Evolutionary conservation across 225 moss, liverwort and hornwort species (phyloP), one percentile per base, ranked within the genome.

Genomic region (Marchantia paleacea): DNA sequence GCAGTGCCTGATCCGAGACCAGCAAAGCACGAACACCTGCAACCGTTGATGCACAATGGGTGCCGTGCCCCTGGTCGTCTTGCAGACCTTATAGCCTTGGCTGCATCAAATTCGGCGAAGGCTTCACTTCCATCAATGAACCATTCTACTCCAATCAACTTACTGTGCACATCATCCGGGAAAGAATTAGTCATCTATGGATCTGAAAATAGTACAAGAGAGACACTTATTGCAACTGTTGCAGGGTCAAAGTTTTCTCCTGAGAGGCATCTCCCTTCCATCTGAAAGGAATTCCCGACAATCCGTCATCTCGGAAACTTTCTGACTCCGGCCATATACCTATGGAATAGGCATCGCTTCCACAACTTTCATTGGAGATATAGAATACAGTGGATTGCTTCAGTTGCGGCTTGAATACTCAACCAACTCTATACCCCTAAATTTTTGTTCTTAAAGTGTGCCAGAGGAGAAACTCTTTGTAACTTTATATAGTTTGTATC

Each of bases 161-260:
- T 80, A 54, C 79, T 80, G 69, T n/a, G 61, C 60, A 60, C 39
- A 74, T n/a, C n/a, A n/a, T n/a, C n/a, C n/a, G n/a, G n/a, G n/a
- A n/a, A n/a, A n/a, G n/a, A n/a, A n/a, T n/a, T n/a, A n/a, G n/a
- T n/a, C n/a, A n/a, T n/a, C 73, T n/a, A n/a, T n/a, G n/a, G n/a
- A n/a, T n/a, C n/a, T n/a, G n/a, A n/a, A n/a, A n/a, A n/a, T n/a
- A n/a, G n/a, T n/a, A n/a, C n/a, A n/a, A n/a, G n/a, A n/a, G n/a
- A n/a, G n/a, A n/a, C n/a, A n/a, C n/a, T n/a, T n/a, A n/a, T n/a
- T n/a, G n/a, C n/a, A n/a, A n/a, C n/a, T n/a, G n/a, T n/a, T n/a
- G n/a, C n/a, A n/a, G n/a, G n/a, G n/a, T n/a, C n/a, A n/a, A n/a
- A n/a, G n/a, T n/a, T n/a, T n/a, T n/a, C n/a, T n/a, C n/a, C n/a